Percentiles rank a stretch among this genome's conserved stretches.
Conservation (phyloP, 2,329 filamentous ascomycete genomes). For the Westerdykella ornata region DNA sequence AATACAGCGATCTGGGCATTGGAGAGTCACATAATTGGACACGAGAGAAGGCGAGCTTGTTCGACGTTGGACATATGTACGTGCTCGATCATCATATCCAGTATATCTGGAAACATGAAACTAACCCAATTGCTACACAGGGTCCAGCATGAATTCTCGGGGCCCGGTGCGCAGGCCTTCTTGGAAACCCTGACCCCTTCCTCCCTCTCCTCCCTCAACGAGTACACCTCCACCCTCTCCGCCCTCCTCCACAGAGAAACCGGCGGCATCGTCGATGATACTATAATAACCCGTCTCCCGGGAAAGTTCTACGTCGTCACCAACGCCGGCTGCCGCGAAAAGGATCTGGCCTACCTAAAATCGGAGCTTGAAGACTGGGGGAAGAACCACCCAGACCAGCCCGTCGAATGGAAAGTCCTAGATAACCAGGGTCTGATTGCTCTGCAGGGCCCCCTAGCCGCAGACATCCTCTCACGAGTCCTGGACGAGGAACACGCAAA, state of each 20-base stretch:
- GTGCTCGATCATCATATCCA: constrained; percentile 10
- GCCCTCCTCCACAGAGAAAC: constrained; percentile 65
- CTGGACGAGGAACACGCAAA: constrained; percentile 47
- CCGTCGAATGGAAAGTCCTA: constrained; percentile 63
- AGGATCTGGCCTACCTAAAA: constrained; percentile 72
- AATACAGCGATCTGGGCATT: constrained; percentile 72
- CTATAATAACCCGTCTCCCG: constrained; percentile 70
- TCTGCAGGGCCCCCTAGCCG: constrained; percentile 76
- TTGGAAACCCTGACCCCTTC: constrained; percentile 79
- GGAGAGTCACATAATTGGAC: constrained; percentile 86
- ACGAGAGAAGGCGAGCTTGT: constrained; percentile 77
- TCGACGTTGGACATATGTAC: constrained; percentile 96
- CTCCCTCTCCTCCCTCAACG: constrained; percentile 56
- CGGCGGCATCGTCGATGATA: constrained; percentile 92
- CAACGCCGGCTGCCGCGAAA: constrained; percentile 85
- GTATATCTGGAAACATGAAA: background rate
- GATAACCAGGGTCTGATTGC: constrained; percentile 74
- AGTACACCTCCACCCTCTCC: constrained; percentile 74
- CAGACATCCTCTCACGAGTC: constrained; percentile 59
- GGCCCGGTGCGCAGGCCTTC: constrained; percentile 72
- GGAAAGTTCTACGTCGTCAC: constrained; percentile 81
- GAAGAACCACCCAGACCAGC: constrained; percentile 34
- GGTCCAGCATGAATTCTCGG: constrained; percentile 77
- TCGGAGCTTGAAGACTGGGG: constrained; percentile 55
- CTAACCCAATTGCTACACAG: constrained; percentile 28